Percentiles rank a stretch among this genome's conserved stretches.
Conservation (phyloP, 2,329 filamentous ascomycete species). For the Ceratocystis cacaofunesta region DNA sequence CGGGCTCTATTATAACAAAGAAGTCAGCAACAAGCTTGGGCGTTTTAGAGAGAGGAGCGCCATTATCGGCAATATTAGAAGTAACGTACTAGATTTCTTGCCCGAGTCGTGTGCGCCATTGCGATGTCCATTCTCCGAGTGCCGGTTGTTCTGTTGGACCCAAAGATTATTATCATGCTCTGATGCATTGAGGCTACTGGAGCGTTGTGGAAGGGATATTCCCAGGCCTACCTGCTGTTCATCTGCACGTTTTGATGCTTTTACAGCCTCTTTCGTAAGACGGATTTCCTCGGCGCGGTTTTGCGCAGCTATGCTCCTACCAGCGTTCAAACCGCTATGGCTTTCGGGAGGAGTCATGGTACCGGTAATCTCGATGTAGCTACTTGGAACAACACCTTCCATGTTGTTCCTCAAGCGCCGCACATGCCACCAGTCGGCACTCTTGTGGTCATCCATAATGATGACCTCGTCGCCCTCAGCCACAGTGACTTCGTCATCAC, state of each 20-base stretch:
- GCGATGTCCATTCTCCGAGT: conserved; percentile 10
- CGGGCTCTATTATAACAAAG: conserved; percentile 48
- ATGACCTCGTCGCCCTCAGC: conserved; percentile 79
- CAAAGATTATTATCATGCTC: conserved; percentile 51
- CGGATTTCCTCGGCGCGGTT: conserved; percentile 67
- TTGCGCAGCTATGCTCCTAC: conserved; percentile 58
- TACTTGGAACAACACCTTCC: conserved; percentile 91
- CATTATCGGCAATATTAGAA: neutral
- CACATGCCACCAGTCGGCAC: conserved; percentile 98
- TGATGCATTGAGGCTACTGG: conserved; percentile 59
- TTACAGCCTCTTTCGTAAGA: conserved; percentile 64
- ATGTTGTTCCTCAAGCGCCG: conserved; percentile 78
- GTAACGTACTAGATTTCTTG: conserved; percentile 51
- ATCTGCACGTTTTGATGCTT: conserved; percentile 28
- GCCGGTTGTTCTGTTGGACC: conserved; percentile 47
- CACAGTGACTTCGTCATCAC: conserved; percentile 91
- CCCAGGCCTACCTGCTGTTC: conserved; percentile 57
- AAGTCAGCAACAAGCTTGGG: neutral
- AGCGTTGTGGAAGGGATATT: conserved; percentile 60
- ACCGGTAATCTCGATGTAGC: conserved; percentile 82
- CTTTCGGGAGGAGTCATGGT: conserved; percentile 38
- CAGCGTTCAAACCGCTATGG: conserved; percentile 35
- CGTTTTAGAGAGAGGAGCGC: neutral
- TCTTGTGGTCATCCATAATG: conserved; percentile 76
- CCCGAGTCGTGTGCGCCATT: conserved; percentile 32